A percentile compares a stretch with the other conserved stretches of the same genome.
Conservation (phyloP, 768 basidiomycete genomes). For the Hypholoma sublateritium region DNA sequence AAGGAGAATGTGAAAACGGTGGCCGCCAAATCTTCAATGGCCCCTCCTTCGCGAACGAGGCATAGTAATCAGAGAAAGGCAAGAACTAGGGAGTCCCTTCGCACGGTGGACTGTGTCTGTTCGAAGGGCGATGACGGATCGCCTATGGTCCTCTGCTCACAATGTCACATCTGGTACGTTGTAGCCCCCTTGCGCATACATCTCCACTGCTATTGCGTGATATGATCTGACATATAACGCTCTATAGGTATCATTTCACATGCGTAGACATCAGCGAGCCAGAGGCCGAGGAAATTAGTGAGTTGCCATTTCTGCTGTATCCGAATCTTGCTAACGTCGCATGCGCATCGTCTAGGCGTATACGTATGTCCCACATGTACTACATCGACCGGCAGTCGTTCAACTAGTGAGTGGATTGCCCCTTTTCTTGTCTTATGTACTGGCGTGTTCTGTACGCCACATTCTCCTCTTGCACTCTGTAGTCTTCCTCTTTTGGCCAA, state of each 20-base stretch:
- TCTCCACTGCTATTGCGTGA: not conserved
- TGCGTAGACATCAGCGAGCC: constrained; percentile 65
- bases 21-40: constrained; percentile 3
- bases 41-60: not conserved
- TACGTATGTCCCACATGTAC: constrained; percentile 58
- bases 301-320: constrained; percentile 30
- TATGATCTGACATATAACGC: not conserved
- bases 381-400: constrained; percentile 58
- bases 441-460: constrained; percentile 24
- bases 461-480: constrained; percentile 24
- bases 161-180: constrained; percentile 71
- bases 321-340: constrained; percentile 9
- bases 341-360: constrained; percentile 41
- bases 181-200: not conserved
- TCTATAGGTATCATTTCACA: constrained; percentile 76
- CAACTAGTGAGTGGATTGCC: constrained; percentile 71
- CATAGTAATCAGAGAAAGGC: constrained; percentile 20
- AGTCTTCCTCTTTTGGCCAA: constrained; percentile 22
- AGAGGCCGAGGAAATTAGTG: constrained; percentile 78
- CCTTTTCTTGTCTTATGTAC: constrained; percentile 28
- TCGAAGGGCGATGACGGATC: constrained; percentile 71
- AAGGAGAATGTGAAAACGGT: constrained; percentile 6
- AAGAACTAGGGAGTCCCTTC: constrained; percentile 17
- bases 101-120: constrained; percentile 58
- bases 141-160: constrained; percentile 76